Evolutionary conservation across 2,329 filamentous ascomycete genomes (phyloP), one percentile per base, ranked within the genome.

Genomic region (Fusarium sp.): DNA sequence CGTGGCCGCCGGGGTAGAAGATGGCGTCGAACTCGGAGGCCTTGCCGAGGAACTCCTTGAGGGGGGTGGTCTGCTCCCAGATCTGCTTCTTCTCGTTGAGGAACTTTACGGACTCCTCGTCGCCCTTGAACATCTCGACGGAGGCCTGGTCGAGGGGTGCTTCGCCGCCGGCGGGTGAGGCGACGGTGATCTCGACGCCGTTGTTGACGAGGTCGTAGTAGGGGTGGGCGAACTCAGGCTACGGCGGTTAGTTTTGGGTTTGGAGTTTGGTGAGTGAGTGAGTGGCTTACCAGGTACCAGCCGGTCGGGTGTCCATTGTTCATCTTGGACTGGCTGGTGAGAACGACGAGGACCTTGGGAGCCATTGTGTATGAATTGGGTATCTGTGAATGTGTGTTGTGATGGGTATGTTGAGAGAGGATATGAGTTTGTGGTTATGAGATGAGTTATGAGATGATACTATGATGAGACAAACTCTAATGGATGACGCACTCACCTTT

Each of bases 281-380:
- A 14, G 20, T 10, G 47, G 70, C 84, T 55, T 84, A 91, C 90
- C 77, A 94, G 84, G 79, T 90, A 94, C 92, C 92, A 94, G 73
- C 92, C 92, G 0, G 92, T 93, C 15, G 87, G 87, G 77, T 84
- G 84, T 77, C 85, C 85, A 49, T 85, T 84, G 75, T 83, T 72
- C 75, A 90, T 85, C 80, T 84, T 82, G 79, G 80, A 82, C 80
- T 89, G 86, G 69, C 91, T 94, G 73, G 90, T 93, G 70, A 94
- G 89, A 66, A 94, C 89, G 81, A 94, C 83, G 83, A 94, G 91
- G 73, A 94, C 83, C 81, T 92, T 92, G 76, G 84, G 86, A 41
- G 85, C 83, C 86, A 88, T 88, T 73, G 51, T 81, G 70, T 31
- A 26, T 61, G 14, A 35, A 24, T 41, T 44, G 56, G 41, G 35